These are phyloP conservation scores for Eucalyptus marginata DNA, from an alignment of 345 rosid species.

Conservation along the genomic window DNA sequence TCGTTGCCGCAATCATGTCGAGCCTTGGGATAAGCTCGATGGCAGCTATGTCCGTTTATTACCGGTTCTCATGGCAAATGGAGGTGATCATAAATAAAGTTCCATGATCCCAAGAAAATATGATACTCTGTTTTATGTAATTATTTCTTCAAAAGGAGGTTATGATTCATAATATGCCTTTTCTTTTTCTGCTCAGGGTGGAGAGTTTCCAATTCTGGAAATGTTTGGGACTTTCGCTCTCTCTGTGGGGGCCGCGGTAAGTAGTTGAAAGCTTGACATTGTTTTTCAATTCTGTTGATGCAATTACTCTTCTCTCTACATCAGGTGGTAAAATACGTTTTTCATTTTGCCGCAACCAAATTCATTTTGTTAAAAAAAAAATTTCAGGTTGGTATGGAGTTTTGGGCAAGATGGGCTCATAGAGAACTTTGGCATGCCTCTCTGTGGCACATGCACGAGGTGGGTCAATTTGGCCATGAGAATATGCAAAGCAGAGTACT, in stretches of 20 bases:
- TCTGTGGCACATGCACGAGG: constrained; percentile 72
- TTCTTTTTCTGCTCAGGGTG: constrained; percentile 11
- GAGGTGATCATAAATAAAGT: constrained; percentile 12
- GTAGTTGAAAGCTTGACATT: not conserved
- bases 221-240: constrained; percentile 48
- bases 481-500: not conserved
- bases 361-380: not conserved
- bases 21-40: constrained; percentile 43
- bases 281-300: not conserved
- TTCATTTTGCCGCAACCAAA: not conserved
- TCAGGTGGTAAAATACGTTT: not conserved
- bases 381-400: constrained; percentile 66
- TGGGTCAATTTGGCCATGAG: not conserved
- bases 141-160: not conserved
- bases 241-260: constrained; percentile 54
- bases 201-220: constrained; percentile 29
- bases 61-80: constrained; percentile 56
- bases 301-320: not conserved
- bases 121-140: not conserved
- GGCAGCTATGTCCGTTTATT: constrained; percentile 45
- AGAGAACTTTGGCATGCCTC: constrained; percentile 62
- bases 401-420: constrained; percentile 81
- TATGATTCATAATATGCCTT: not conserved
- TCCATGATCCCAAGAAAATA: not conserved
- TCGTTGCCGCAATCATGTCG: constrained; percentile 52